Base-by-base conservation (phyloP, 345 rosid species). In the Boechera retrofracta region DNA sequence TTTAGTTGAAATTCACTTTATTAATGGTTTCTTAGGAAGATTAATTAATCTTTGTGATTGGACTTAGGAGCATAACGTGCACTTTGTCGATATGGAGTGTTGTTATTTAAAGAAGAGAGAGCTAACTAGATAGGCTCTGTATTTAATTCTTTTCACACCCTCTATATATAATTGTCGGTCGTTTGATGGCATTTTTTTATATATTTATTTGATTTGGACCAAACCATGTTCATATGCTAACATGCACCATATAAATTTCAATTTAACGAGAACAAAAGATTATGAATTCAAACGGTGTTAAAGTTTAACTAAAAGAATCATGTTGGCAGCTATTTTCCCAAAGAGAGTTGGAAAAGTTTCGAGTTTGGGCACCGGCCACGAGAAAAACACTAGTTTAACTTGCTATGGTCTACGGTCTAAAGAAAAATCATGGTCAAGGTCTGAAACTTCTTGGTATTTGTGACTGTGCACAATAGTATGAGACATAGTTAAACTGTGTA, bases 11-110 rank as follows among this genome's bases (percentile, higher is more conserved):
- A 3, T n/a, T 56, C 29, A 24, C 18, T 53, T 12, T 33, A 41
- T 18, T 76, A 33, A 32, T 58, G 21, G 51, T 64, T 51, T 36
- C 36, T 42, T 35, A 66, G 33, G 51, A 4, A 59, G 29, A 7
- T 53, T 42, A 69, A 35, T 44, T 62, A 54, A 35, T 62, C 39
- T 42, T 42, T 61, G 12, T 53, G 69, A 28, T 60, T 21, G 48
- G 41, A 44, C 11, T 61, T 61, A 24, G 58, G 48, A 59, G 54
- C 74, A 21, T 67, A 59, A 60, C 79, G 69, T 76, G 79, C 69
- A 60, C 26, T 33, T 57, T 75, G 68, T 68, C 61, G 52, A 58
- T 54, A 52, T 51, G 48, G 55, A 51, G 61, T 47, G 9, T 36
- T 58, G 49, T 32, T 65, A 21, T 10, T 55, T 21, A 41, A 10